Evolutionary conservation across 805 yeast genomes (phyloP).

Genomic region (Saturnispora zaruensis): DNA sequence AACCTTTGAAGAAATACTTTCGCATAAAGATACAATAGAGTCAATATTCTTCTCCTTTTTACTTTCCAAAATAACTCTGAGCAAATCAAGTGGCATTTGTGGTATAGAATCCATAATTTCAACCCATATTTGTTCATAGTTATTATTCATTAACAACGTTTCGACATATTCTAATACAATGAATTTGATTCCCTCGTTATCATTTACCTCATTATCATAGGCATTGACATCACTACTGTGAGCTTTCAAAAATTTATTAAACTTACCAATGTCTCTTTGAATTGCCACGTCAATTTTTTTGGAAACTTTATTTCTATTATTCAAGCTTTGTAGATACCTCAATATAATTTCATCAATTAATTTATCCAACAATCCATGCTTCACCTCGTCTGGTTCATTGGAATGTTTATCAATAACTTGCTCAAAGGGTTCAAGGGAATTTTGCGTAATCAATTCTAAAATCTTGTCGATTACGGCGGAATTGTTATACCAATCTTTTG

Average conservation of each 20-base stretch:
- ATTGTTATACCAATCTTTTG: slow-evolving; percentile 25
- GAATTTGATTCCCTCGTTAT: slow-evolving; percentile 17
- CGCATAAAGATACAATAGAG: slow-evolving; percentile 2
- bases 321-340: slow-evolving; percentile 25
- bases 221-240: slow-evolving; percentile 30
- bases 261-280: slow-evolving; percentile 50
- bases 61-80: slow-evolving; percentile 53
- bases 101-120: slow-evolving; percentile 8
- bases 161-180: slow-evolving; percentile 44
- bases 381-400: slow-evolving; percentile 17
- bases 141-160: slow-evolving; percentile 36
- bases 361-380: slow-evolving; percentile 25
- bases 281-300: slow-evolving; percentile 37
- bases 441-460: slow-evolving; percentile 21
- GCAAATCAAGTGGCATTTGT: slow-evolving; percentile 47
- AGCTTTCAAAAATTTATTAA: slow-evolving; percentile 41
- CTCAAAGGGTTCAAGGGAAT: slow-evolving; percentile 23
- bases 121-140: slow-evolving; percentile 9
- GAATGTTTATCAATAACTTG: slow-evolving; percentile 19
- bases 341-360: slow-evolving; percentile 34
- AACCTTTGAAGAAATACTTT: not conserved
- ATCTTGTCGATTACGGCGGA: slow-evolving; percentile 21
- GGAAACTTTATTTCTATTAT: slow-evolving; percentile 21
- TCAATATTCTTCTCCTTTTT: slow-evolving; percentile 19
- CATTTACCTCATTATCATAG: slow-evolving; percentile 30